Base-by-base conservation (phyloP, 2,329 filamentous ascomycete species). In the Colletotrichum agaves region DNA sequence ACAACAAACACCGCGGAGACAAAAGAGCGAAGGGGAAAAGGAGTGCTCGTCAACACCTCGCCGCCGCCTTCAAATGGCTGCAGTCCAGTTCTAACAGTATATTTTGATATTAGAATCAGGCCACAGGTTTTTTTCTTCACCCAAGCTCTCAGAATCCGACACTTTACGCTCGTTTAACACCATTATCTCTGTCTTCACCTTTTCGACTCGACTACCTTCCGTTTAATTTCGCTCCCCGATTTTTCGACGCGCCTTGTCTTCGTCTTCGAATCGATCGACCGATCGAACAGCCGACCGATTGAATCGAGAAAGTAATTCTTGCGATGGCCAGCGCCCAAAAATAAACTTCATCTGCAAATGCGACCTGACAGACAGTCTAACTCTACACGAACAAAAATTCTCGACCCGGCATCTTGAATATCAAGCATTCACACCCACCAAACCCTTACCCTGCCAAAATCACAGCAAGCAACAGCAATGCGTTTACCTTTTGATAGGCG, bases 401-500 rank as follows among this genome's bases (percentile, higher is more conserved):
- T 35, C 63, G 21, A 21, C 44, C 21, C 56, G 21, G 61, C 43
- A 66, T 23, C 44, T 57, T 62, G 50, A 21, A 53, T 60, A 57
- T 49, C 63, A 17, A 62, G 33, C 46, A 63, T 43, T 63, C 47
- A 39, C 46, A 67, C 21, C 21, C 27, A 12, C 49, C 37, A 50
- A 27, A 37, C 23, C 11, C 19, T n/a, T 37, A 7, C 17, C 46
- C 46, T 31, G 31, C 13, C 19, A 31, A 60, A 19, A 33, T n/a
- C 33, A 37, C 35, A 49, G 37, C 49, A 49, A 49, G 33, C 53
- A 57, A 60, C 50, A 72, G 78, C 75, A 74, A 88, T 88, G 86
- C 82, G 82, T 80, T 78, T 83, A 76, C 76, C 80, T 72, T 78
- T 78, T 69, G 75, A 78, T 74, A 78, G 77, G 78, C 79, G 81